A percentile compares a stretch with the other conserved stretches of the same genome.
phyloP scores from a whole-genome alignment of 2,329 filamentous ascomycete species.

The Lecanosticta acicola region DNA sequence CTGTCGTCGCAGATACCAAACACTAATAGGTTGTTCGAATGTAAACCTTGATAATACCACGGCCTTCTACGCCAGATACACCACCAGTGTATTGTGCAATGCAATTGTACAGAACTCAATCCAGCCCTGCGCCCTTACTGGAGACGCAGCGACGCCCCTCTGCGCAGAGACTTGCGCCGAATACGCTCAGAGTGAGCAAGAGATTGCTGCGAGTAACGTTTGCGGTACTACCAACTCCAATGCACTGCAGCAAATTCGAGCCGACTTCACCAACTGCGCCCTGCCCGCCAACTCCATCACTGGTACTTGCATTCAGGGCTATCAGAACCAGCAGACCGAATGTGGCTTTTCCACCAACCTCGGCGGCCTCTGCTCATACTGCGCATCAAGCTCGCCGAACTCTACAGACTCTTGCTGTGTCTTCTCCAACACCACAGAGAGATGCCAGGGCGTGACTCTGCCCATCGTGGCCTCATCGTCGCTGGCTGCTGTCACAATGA shows the following conservation, averaged over 20 bases:
- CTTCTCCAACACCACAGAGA: constrained; percentile 65
- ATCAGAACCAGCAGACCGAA: constrained; percentile 74
- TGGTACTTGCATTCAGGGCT: constrained; percentile 66
- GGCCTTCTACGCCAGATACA: constrained; percentile 86
- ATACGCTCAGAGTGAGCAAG: constrained; percentile 82
- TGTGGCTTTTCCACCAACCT: constrained; percentile 75
- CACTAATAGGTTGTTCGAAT: constrained; percentile 70
- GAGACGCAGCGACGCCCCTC: constrained; percentile 63
- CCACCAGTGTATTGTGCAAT: constrained; percentile 87
- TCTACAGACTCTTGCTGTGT: constrained; percentile 94
- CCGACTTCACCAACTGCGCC: constrained; percentile 87
- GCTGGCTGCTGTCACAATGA: constrained; percentile 54
- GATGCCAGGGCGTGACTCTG: constrained; percentile 70
- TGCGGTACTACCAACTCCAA: constrained; percentile 59
- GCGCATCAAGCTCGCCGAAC: constrained; percentile 74
- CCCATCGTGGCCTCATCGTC: constrained; percentile 58
- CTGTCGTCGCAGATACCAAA: constrained; percentile 61
- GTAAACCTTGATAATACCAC: constrained; percentile 73
- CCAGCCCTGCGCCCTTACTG: constrained; percentile 59
- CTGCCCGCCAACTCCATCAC: constrained; percentile 75
- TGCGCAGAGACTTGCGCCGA: constrained; percentile 88
- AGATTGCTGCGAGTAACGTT: constrained; percentile 69
- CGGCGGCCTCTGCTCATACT: constrained; percentile 79
- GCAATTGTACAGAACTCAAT: constrained; percentile 87
- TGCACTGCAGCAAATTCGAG: constrained; percentile 71